phyloP scores from a whole-genome alignment of 1,139 yeast genomes.

The Pneumocystis jirovecii region DNA sequence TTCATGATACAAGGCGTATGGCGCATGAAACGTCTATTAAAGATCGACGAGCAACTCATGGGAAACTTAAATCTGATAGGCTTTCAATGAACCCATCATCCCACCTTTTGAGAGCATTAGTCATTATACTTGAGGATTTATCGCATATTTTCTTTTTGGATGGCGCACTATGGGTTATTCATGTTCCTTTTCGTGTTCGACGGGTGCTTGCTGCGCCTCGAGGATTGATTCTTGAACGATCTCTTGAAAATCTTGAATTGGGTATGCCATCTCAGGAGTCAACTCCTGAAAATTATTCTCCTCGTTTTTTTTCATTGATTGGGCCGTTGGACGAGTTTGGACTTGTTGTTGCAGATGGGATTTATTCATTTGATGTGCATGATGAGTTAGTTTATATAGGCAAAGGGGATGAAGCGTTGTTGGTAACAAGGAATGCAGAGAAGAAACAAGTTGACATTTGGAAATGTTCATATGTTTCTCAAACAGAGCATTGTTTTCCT shows the following conservation, averaged over 20 bases:
- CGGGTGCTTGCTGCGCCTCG: slow-evolving; percentile 44
- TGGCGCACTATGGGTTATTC: slow-evolving; percentile 38
- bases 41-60: not conserved
- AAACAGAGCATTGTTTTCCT: slow-evolving; percentile 9
- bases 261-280: slow-evolving; percentile 5
- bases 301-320: slow-evolving; percentile 44
- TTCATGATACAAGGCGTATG: slow-evolving; percentile 5
- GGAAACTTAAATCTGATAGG: not conserved
- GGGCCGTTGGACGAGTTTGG: slow-evolving; percentile 62
- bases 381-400: slow-evolving; percentile 35
- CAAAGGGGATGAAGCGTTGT: not conserved
- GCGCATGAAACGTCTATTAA: slow-evolving; percentile 1
- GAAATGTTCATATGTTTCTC: slow-evolving; percentile 10
- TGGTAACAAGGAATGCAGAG: not conserved
- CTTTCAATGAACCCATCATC: not conserved
- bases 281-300: slow-evolving; percentile 6
- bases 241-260: slow-evolving; percentile 15
- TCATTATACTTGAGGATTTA: slow-evolving; percentile 19
- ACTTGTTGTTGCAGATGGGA: slow-evolving; percentile 40
- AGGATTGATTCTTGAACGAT: slow-evolving; percentile 50
- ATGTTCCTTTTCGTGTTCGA: slow-evolving; percentile 47
- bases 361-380: slow-evolving; percentile 43
- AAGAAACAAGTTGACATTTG: slow-evolving; percentile 3
- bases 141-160: slow-evolving; percentile 40
- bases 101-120: slow-evolving; percentile 17